phyloP scores from a whole-genome alignment of 495 filamentous ascomycete genomes.

The Daldinia vernicosa region DNA sequence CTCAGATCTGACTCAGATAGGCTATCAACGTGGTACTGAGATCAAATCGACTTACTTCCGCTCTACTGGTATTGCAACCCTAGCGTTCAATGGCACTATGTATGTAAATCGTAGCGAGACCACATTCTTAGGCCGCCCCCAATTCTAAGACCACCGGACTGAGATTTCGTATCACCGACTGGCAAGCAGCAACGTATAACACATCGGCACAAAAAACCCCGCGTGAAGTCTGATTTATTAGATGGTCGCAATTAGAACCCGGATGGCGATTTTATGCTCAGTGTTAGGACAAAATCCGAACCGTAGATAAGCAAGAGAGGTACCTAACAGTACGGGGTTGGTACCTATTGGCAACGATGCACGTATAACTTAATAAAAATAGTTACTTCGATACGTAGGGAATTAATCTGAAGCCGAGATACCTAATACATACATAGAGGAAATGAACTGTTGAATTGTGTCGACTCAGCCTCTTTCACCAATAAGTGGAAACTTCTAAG shows the following conservation, averaged over 20 bases:
- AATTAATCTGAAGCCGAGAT: background rate
- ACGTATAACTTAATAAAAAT: background rate
- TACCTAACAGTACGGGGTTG: background rate
- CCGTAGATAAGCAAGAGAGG: background rate
- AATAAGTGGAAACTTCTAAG: background rate
- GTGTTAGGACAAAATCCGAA: background rate
- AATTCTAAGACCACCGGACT: background rate
- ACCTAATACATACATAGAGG: background rate
- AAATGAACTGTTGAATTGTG: background rate
- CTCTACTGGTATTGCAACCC: constrained; percentile 25
- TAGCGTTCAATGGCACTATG: constrained; percentile 7
- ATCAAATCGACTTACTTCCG: constrained; percentile 25
- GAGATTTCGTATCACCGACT: background rate
- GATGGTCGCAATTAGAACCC: background rate
- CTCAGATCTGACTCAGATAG: constrained; percentile 46
- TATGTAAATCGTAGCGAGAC: background rate
- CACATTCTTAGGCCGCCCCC: background rate
- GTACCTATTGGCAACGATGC: background rate
- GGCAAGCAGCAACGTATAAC: background rate
- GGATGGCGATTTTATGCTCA: background rate
- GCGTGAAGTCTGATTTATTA: background rate
- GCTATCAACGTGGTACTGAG: constrained; percentile 25
- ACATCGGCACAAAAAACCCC: background rate
- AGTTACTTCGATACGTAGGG: background rate
- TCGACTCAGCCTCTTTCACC: background rate